These are phyloP conservation scores for Arabis hirsuta DNA, from an alignment of 345 rosid species.

Conservation along the genomic window DNA sequence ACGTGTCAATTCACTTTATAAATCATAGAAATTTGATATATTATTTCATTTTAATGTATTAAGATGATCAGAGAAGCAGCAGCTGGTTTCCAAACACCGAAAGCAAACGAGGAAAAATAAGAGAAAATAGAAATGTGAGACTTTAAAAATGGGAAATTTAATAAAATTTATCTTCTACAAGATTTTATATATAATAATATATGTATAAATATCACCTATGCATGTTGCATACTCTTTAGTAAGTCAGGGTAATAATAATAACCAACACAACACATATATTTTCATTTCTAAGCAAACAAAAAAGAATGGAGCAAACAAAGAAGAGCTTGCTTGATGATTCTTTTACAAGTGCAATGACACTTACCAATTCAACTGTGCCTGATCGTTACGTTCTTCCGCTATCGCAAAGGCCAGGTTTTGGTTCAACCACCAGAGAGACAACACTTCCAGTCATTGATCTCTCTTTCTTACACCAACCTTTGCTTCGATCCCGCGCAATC, in stretches of 20 bases:
- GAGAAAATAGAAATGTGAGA: neutral
- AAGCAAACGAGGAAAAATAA: conserved; percentile 4
- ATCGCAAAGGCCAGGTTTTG: conserved; percentile 40
- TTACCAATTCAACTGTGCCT: conserved; percentile 41
- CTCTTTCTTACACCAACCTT: conserved; percentile 38
- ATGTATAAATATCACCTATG: conserved; percentile 29
- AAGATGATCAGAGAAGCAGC: conserved; percentile 17
- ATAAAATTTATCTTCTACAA: conserved; percentile 21
- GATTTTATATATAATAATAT: neutral
- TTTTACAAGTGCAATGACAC: conserved; percentile 45
- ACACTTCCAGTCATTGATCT: conserved; percentile 45
- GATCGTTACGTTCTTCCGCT: conserved; percentile 41
- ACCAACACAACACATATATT: no score
- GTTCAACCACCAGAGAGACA: conserved; percentile 13
- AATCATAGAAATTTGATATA: neutral
- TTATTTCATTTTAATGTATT: conserved; percentile 33
- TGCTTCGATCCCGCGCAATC: conserved; percentile 26
- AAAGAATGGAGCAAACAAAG: conserved; percentile 36
- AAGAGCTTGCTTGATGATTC: conserved; percentile 40
- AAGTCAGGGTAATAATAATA: conserved; percentile 9
- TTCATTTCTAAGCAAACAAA: no score
- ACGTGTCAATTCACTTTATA: conserved; percentile 8
- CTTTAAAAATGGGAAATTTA: neutral
- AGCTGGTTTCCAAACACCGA: conserved; percentile 41
- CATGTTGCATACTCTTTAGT: conserved; percentile 35